phyloP scores from a whole-genome alignment of 2,329 filamentous ascomycete genomes.

The Colletotrichum orchidophilum region DNA sequence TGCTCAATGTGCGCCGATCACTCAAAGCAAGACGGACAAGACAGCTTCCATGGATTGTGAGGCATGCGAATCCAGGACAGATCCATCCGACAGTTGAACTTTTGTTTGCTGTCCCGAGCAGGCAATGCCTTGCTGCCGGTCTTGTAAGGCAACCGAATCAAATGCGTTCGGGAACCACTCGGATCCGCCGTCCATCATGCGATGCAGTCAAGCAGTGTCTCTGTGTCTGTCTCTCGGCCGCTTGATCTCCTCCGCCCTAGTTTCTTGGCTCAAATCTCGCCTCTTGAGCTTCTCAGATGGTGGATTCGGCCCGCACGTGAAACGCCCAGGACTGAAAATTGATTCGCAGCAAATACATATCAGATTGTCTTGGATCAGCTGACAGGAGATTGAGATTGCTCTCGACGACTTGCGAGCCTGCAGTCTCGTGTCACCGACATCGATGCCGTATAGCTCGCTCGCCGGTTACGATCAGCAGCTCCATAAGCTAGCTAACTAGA shows the following conservation, averaged over 20 bases:
- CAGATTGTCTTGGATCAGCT: slow-evolving; percentile 11
- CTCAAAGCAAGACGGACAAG: not conserved
- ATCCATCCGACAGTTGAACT: not conserved
- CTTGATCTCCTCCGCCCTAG: not conserved
- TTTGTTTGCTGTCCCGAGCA: not conserved
- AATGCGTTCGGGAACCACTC: not conserved
- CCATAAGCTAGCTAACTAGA: not conserved
- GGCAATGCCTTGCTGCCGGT: slow-evolving; percentile 6
- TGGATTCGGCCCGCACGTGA: slow-evolving; percentile 2
- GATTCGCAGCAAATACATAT: slow-evolving; percentile 7
- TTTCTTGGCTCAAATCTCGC: not conserved
- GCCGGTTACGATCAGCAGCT: not conserved
- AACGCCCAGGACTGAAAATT: slow-evolving; percentile 5
- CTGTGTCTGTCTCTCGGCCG: not conserved
- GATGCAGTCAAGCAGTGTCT: not conserved
- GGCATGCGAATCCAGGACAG: slow-evolving; percentile 3
- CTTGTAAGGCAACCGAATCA: not conserved
- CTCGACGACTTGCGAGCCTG: not conserved
- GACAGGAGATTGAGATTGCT: slow-evolving; percentile 17
- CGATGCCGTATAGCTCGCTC: not conserved
- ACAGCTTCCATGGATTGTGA: not conserved
- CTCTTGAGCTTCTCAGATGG: slow-evolving; percentile 8
- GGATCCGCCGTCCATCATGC: not conserved
- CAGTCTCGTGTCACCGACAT: not conserved
- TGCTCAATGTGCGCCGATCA: slow-evolving; percentile 3